Conservation (phyloP, 306 rosid genomes). For the Castanea sativa region DNA sequence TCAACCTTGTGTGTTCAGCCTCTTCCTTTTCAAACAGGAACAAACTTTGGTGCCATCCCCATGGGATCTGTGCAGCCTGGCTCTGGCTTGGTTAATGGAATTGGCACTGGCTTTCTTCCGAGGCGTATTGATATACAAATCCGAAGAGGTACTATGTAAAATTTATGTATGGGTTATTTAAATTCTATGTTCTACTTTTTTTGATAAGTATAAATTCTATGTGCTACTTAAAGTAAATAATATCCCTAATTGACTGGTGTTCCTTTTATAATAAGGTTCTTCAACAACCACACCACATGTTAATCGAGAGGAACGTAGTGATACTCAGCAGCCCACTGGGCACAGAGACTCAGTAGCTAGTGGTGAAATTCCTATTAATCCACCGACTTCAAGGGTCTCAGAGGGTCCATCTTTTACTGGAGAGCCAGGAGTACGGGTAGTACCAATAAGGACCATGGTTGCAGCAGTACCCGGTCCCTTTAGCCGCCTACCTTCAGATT, state of each 20-base stretch:
- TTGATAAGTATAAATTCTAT: background rate
- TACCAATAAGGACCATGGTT: constrained; percentile 90
- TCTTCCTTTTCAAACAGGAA: constrained; percentile 80
- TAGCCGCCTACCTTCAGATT: constrained; percentile 58
- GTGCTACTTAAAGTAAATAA: constrained; percentile 2
- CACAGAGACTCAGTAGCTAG: constrained; percentile 52
- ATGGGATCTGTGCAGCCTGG: constrained; percentile 68
- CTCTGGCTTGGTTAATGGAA: constrained; percentile 63
- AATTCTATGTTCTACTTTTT: constrained; percentile 1
- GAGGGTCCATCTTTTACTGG: constrained; percentile 52
- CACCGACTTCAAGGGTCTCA: constrained; percentile 45
- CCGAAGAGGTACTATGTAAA: constrained; percentile 61
- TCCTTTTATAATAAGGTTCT: constrained; percentile 50
- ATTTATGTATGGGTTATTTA: constrained; percentile 7
- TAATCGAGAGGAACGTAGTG: constrained; percentile 56
- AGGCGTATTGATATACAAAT: constrained; percentile 97
- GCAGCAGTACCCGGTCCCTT: constrained; percentile 70
- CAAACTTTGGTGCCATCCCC: constrained; percentile 73
- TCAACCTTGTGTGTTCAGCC: constrained; percentile 63
- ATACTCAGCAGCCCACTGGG: constrained; percentile 47
- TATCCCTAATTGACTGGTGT: constrained; percentile 18
- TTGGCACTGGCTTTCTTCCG: constrained; percentile 66
- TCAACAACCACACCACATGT: constrained; percentile 50
- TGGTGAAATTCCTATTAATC: constrained; percentile 57
- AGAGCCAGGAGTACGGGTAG: constrained; percentile 70